Conservation (phyloP, 2,329 filamentous ascomycete genomes). For the Huntiella savannae region DNA sequence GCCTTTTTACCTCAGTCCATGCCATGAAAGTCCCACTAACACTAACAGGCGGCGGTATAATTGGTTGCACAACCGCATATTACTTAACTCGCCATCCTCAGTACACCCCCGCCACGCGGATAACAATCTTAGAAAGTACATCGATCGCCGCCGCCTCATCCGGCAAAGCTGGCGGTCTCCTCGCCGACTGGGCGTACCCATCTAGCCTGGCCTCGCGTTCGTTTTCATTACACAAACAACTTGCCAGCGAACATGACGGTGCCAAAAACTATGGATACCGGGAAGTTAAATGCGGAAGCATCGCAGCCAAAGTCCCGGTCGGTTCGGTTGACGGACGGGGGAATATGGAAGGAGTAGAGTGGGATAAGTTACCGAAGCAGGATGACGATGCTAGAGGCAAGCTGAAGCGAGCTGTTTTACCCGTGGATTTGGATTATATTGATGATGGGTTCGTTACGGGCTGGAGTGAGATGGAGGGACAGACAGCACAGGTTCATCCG, state of each 20-base stretch:
- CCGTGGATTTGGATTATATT: slow-evolving; percentile 71
- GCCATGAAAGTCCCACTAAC: background rate
- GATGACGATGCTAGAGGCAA: slow-evolving; percentile 27
- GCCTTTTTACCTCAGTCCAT: slow-evolving; percentile 11
- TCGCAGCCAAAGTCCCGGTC: slow-evolving; percentile 22
- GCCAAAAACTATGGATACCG: slow-evolving; percentile 73
- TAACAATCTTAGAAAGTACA: slow-evolving; percentile 75
- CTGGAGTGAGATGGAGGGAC: slow-evolving; percentile 68
- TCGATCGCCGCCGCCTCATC: slow-evolving; percentile 80
- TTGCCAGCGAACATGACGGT: slow-evolving; percentile 71
- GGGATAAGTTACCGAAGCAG: slow-evolving; percentile 40
- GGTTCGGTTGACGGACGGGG: background rate
- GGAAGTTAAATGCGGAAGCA: slow-evolving; percentile 50
- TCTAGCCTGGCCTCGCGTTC: slow-evolving; percentile 66
- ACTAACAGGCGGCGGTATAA: slow-evolving; percentile 63
- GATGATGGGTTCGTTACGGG: slow-evolving; percentile 42
- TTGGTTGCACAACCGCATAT: slow-evolving; percentile 81
- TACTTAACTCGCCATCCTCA: slow-evolving; percentile 71
- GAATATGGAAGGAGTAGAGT: background rate
- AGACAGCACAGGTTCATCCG: slow-evolving; percentile 88
- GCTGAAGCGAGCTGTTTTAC: slow-evolving; percentile 41
- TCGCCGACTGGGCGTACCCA: slow-evolving; percentile 86
- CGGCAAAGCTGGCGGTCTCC: slow-evolving; percentile 80
- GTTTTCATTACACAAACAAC: slow-evolving; percentile 62
- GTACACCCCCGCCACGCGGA: slow-evolving; percentile 57